phyloP scores from a whole-genome alignment of 176 grass and related monocot species.

The Bolboschoenus planiculmis region DNA sequence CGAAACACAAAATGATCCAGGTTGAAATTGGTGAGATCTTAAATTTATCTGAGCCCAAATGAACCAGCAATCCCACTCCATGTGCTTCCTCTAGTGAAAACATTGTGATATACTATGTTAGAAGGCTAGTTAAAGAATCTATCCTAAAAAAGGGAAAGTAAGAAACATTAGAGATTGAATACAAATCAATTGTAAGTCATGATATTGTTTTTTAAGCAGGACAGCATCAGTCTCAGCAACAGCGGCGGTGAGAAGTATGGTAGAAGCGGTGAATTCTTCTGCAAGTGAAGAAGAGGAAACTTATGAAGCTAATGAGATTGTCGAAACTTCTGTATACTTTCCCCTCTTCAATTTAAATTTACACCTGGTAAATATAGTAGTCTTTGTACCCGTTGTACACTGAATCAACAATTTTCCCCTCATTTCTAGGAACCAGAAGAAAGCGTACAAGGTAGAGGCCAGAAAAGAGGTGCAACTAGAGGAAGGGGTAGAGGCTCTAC shows the following conservation, averaged over 20 bases:
- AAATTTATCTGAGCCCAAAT: not conserved
- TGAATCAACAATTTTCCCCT: not conserved
- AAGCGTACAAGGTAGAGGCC: constrained; percentile 22
- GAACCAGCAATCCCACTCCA: not conserved
- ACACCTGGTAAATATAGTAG: not conserved
- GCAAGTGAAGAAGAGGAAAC: constrained; percentile 56
- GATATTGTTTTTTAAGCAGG: not conserved
- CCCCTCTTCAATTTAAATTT: not conserved
- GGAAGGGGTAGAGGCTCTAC: constrained; percentile 37
- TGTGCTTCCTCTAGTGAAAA: constrained; percentile 2
- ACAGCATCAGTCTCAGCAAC: constrained; percentile 15
- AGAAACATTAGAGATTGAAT: not conserved
- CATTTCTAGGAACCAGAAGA: constrained; percentile 46
- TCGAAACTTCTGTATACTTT: constrained; percentile 45
- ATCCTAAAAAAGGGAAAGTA: not conserved
- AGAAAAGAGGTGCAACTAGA: constrained; percentile 47
- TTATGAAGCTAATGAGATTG: constrained; percentile 36
- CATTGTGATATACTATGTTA: not conserved
- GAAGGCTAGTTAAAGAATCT: not conserved
- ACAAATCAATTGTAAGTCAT: not conserved
- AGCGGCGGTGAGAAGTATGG: not conserved
- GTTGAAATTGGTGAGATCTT: not conserved
- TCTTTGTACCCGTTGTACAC: not conserved
- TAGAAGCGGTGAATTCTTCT: constrained; percentile 32
- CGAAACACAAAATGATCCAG: not conserved